phyloP scores from a whole-genome alignment of 352 stramenopile genomes.

The Bremia lactucae region DNA sequence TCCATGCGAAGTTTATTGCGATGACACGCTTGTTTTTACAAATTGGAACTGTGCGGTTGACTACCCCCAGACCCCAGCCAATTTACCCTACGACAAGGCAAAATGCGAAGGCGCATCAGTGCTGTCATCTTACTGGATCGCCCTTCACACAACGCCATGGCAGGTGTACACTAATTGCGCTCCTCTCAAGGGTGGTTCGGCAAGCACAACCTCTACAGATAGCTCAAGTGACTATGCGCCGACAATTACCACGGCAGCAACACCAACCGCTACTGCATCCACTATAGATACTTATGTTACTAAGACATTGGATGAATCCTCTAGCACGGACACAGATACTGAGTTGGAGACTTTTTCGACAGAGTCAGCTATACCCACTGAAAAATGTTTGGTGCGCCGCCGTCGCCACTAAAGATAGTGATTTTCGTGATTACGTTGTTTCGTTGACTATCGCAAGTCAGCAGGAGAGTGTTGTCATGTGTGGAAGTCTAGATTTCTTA shows the following conservation, averaged over 20 bases:
- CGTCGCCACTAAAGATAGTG: background rate
- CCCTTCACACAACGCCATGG: constrained; percentile 32
- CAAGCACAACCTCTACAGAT: constrained; percentile 6
- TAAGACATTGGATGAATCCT: constrained; percentile 1
- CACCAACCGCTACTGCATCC: constrained; percentile 1
- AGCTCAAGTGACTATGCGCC: constrained; percentile 1
- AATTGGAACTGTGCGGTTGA: constrained; percentile 30
- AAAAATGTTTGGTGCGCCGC: background rate
- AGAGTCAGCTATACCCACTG: background rate
- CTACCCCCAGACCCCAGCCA: constrained; percentile 21
- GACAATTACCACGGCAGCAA: background rate
- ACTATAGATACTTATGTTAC: constrained; percentile 1
- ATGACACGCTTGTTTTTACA: constrained; percentile 27
- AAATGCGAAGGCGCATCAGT: constrained; percentile 20
- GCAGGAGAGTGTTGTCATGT: no score
- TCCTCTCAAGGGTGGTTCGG: constrained; percentile 10
- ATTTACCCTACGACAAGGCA: constrained; percentile 32
- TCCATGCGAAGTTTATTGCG: constrained; percentile 36
- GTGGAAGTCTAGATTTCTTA: no score
- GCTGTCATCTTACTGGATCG: constrained; percentile 37
- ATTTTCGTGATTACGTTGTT: no score
- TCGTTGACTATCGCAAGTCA: no score
- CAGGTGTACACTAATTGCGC: constrained; percentile 44
- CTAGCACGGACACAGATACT: constrained; percentile 6
- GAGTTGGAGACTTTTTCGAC: no score